Conservation (phyloP, 106 monocot genomes). For the Dioscorea dumetorum region DNA sequence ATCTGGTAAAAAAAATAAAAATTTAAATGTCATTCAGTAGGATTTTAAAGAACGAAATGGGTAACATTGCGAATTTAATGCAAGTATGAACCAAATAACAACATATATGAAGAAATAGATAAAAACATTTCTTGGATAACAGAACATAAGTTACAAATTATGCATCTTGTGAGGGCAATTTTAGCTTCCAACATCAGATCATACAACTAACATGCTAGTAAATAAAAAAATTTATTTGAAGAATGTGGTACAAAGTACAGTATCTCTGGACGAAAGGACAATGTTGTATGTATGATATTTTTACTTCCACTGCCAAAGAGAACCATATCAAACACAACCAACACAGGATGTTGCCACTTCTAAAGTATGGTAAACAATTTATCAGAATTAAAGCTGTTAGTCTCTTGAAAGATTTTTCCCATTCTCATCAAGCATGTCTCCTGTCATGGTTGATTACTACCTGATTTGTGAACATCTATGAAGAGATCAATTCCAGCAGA, state of each 20-base stretch:
- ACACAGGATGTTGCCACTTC: too few relatives aligned
- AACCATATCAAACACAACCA: too few relatives aligned
- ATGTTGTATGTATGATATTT: too few relatives aligned
- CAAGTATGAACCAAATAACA: background rate
- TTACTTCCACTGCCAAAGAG: too few relatives aligned
- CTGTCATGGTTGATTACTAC: background rate
- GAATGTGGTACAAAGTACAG: too few relatives aligned
- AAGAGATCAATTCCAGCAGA: background rate
- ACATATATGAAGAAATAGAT: background rate
- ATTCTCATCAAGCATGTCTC: too few relatives aligned
- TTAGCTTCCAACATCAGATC: background rate
- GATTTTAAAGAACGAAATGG: background rate
- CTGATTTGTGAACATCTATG: background rate
- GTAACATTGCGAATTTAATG: background rate
- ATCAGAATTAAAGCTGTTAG: too few relatives aligned
- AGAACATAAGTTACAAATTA: background rate
- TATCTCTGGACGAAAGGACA: too few relatives aligned
- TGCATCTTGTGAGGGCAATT: background rate
- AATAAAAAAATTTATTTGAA: too few relatives aligned
- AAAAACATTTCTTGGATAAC: background rate
- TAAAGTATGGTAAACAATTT: too few relatives aligned
- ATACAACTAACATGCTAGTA: too few relatives aligned
- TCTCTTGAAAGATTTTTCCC: too few relatives aligned
- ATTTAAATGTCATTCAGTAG: background rate
- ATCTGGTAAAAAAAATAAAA: constrained; percentile 19